These are phyloP conservation scores for Podospora australis DNA, from an alignment of 495 filamentous ascomycete species.

Conservation along the genomic window DNA sequence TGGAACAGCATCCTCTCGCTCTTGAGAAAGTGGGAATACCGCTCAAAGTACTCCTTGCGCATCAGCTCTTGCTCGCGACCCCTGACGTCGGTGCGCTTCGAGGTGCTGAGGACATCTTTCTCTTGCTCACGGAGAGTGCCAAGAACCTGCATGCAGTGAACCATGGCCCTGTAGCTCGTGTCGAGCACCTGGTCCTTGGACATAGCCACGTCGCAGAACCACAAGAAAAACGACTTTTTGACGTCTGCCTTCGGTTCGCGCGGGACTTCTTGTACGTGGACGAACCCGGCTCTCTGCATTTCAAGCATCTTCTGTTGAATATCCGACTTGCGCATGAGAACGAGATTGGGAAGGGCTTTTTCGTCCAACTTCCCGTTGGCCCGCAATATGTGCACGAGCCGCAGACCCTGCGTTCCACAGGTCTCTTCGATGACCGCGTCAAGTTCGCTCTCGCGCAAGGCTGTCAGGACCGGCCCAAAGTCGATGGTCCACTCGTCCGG, in stretches of 20 bases:
- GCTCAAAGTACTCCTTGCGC: constrained; percentile 56
- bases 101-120: constrained; percentile 63
- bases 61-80: constrained; percentile 75
- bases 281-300: constrained; percentile 75
- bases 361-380: constrained; percentile 89
- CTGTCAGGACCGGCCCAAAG: constrained; percentile 60
- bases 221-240: constrained; percentile 76
- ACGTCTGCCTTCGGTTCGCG: constrained; percentile 71
- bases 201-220: constrained; percentile 77
- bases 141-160: constrained; percentile 70
- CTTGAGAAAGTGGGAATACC: constrained; percentile 59
- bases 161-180: constrained; percentile 81
- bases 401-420: constrained; percentile 67
- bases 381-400: constrained; percentile 73
- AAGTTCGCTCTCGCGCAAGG: constrained; percentile 65
- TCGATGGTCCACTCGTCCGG: constrained; percentile 72
- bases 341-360: constrained; percentile 66
- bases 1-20: constrained; percentile 69
- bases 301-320: constrained; percentile 71
- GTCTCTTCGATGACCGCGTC: constrained; percentile 69
- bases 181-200: constrained; percentile 60
- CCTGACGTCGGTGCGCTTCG: constrained; percentile 73
- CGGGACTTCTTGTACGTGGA: constrained; percentile 89
- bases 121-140: constrained; percentile 62
- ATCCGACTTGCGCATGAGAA: constrained; percentile 71